Percentiles rank a stretch among this genome's conserved stretches.
Evolutionary conservation across 176 grass and related monocot genomes (phyloP).

Genomic region (Triticum timopheevii): DNA sequence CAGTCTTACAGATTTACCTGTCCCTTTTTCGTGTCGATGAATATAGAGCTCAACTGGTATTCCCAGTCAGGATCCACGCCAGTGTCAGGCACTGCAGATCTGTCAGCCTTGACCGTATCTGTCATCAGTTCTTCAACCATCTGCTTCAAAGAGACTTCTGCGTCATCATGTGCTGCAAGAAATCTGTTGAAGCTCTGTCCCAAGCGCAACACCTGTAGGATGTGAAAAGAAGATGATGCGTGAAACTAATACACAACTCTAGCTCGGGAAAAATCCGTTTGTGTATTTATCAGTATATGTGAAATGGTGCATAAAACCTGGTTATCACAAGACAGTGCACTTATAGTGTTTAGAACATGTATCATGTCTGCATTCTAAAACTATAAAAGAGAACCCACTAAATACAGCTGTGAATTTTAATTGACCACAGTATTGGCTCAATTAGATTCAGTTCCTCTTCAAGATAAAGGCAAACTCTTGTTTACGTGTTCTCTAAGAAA

Average conservation of each 20-base stretch:
- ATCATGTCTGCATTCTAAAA: background rate
- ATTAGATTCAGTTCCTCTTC: background rate
- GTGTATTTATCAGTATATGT: background rate
- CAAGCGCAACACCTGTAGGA: conserved; percentile 48
- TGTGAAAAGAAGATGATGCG: conserved; percentile 2
- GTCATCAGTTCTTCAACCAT: conserved; percentile 72
- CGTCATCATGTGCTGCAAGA: conserved; percentile 31
- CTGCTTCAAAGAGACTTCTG: conserved; percentile 47
- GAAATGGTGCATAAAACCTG: background rate
- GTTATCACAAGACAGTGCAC: conserved; percentile 12
- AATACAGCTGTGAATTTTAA: background rate
- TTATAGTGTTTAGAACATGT: background rate
- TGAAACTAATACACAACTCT: background rate
- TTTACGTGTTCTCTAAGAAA: background rate
- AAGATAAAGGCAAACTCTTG: background rate
- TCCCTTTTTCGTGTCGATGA: conserved; percentile 51
- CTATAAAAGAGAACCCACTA: background rate
- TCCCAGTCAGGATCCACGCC: conserved; percentile 65
- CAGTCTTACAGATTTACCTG: conserved; percentile 33
- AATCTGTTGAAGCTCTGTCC: conserved; percentile 51
- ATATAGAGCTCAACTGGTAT: conserved; percentile 68
- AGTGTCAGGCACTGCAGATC: conserved; percentile 47
- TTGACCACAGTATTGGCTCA: background rate
- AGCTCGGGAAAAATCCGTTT: background rate
- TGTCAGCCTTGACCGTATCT: conserved; percentile 57